These are phyloP conservation scores for Vigna reflexopilosa DNA, from an alignment of 306 rosid genomes.

Conservation along the genomic window DNA sequence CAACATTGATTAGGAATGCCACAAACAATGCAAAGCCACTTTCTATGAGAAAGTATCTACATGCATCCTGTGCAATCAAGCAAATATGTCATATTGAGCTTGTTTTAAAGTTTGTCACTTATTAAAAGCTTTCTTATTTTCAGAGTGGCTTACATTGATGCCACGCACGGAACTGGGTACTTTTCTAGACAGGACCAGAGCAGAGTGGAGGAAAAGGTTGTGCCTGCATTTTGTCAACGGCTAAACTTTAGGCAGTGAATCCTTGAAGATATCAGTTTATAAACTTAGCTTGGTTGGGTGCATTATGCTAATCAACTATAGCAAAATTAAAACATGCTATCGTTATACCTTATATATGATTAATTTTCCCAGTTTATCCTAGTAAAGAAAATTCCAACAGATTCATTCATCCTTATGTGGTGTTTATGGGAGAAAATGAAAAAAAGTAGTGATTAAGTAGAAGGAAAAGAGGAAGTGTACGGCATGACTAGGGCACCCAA, in stretches of 20 bases:
- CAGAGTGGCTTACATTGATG: slow-evolving; percentile 64
- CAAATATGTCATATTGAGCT: not conserved
- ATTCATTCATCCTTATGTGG: no score
- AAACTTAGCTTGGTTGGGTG: not conserved
- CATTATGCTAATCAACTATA: not conserved
- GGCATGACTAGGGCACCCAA: slow-evolving; percentile 95
- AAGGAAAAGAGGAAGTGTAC: slow-evolving; percentile 50
- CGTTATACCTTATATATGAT: no score
- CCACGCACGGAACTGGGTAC: slow-evolving; percentile 71
- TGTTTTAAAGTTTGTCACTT: not conserved
- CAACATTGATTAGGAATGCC: slow-evolving; percentile 82
- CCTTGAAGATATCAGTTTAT: no score
- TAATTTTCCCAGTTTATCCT: no score
- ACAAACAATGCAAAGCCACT: slow-evolving; percentile 79
- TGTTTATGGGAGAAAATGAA: not conserved
- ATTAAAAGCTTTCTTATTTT: not conserved
- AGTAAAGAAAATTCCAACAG: no score
- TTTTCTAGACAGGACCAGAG: slow-evolving; percentile 87
- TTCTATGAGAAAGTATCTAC: slow-evolving; percentile 77
- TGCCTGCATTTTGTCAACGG: slow-evolving; percentile 61
- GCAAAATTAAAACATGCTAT: not conserved
- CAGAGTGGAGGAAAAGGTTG: slow-evolving; percentile 95
- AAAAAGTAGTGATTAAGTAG: not conserved
- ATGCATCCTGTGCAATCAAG: slow-evolving; percentile 71
- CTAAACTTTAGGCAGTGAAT: not conserved